Percentiles rank a stretch among this genome's conserved stretches.
Conservation (phyloP, 2,329 filamentous ascomycete species). For the Byssothecium circinans region DNA sequence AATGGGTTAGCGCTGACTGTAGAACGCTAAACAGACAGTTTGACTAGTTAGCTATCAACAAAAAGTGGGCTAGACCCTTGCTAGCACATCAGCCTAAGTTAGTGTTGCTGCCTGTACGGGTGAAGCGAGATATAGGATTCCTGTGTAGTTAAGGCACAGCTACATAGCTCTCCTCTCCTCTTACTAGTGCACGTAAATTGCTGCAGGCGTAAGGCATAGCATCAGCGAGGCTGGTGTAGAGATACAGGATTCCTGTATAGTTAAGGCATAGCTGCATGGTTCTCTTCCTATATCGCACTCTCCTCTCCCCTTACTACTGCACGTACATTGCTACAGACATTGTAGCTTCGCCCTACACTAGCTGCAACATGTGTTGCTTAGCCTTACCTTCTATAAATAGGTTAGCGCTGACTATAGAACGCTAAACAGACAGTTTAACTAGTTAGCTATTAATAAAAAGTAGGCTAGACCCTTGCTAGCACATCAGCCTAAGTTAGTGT, state of each 20-base stretch:
- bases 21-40: not conserved
- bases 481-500: too few relatives aligned
- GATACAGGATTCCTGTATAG: not conserved
- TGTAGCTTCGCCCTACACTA: too few relatives aligned
- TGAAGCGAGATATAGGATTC: not conserved
- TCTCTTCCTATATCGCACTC: slow-evolving; percentile 1
- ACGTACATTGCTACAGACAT: slow-evolving; percentile 6
- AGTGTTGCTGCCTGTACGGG: slow-evolving; percentile 1
- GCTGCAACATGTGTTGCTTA: too few relatives aligned
- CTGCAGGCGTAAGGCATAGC: slow-evolving; percentile 3
- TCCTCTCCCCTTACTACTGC: not conserved
- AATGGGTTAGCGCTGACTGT: slow-evolving; percentile 3
- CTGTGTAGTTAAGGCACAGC: slow-evolving; percentile 1
- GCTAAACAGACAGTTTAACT: too few relatives aligned
- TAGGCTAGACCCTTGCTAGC: too few relatives aligned
- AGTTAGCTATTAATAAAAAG: too few relatives aligned
- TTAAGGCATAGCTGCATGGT: slow-evolving; percentile 1
- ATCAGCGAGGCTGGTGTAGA: slow-evolving; percentile 1
- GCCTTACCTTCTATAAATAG: too few relatives aligned
- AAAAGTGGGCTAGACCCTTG: slow-evolving; percentile 2
- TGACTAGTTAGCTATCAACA: too few relatives aligned
- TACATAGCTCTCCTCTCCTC: not conserved
- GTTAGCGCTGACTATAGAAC: too few relatives aligned
- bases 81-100: not conserved
- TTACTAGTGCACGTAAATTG: slow-evolving; percentile 4